These are phyloP conservation scores for Heliamphora pulchella DNA, from an alignment of 179 eudicot species.

Conservation along the genomic window DNA sequence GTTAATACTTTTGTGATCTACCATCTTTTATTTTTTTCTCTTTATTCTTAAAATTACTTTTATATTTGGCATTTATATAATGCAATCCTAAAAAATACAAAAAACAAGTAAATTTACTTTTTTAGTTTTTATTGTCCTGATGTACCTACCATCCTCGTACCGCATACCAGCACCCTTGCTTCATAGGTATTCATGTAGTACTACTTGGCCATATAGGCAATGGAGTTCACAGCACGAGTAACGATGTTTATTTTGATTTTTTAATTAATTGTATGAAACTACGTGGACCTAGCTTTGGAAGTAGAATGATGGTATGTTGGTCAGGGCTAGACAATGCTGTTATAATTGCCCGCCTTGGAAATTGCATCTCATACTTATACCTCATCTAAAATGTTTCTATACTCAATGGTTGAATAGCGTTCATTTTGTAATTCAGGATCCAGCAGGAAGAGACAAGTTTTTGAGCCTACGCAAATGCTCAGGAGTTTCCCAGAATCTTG, in stretches of 20 bases:
- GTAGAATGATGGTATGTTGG: not conserved
- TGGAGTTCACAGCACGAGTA: no score
- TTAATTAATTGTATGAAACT: not conserved
- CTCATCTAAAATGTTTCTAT: not conserved
- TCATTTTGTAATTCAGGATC: conserved; percentile 23
- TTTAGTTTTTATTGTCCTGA: no score
- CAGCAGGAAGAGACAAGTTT: conserved; percentile 15
- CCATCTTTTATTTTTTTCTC: no score
- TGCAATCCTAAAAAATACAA: no score
- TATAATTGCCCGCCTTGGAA: not conserved
- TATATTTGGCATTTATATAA: no score
- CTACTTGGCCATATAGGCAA: no score
- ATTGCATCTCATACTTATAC: not conserved
- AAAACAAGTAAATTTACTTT: no score
- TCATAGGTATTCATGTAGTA: no score
- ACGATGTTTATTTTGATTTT: not conserved
- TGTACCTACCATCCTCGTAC: no score
- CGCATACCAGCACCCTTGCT: no score
- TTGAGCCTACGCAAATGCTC: conserved; percentile 7
- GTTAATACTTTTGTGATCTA: no score
- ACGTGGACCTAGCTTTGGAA: not conserved
- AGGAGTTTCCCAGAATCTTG: conserved; percentile 22
- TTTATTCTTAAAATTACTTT: no score
- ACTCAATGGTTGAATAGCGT: conserved; percentile 1
- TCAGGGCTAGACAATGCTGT: conserved; percentile 7